phyloP scores from a whole-genome alignment of 805 yeast genomes.

The Pichia kluyveri region DNA sequence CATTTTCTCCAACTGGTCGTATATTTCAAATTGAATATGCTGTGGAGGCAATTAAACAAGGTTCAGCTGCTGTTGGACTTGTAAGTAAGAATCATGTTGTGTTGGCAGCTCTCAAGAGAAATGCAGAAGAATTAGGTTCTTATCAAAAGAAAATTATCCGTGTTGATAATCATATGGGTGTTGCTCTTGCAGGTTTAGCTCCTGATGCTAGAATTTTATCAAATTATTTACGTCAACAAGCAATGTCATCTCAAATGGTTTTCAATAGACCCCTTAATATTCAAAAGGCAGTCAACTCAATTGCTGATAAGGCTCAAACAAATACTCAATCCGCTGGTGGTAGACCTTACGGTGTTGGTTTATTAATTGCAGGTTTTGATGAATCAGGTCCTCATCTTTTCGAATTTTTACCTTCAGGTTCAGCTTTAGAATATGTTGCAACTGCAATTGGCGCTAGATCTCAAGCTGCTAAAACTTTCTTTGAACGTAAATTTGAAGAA shows the following conservation, averaged over 20 bases:
- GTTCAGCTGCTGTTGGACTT: slow-evolving; percentile 93
- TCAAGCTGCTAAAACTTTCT: slow-evolving; percentile 93
- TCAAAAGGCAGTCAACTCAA: slow-evolving; percentile 69
- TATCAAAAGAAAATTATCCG: slow-evolving; percentile 90
- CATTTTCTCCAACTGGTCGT: slow-evolving; percentile 93
- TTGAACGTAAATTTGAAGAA: slow-evolving; percentile 75
- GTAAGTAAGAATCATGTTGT: slow-evolving; percentile 83
- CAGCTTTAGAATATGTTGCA: slow-evolving; percentile 83
- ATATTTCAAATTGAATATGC: slow-evolving; percentile 88
- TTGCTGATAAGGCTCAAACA: slow-evolving; percentile 95
- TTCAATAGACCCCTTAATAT: slow-evolving; percentile 81
- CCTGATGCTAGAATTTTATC: slow-evolving; percentile 96
- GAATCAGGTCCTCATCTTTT: slow-evolving; percentile 89
- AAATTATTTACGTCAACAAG: slow-evolving; percentile 82
- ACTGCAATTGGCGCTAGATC: slow-evolving; percentile 98
- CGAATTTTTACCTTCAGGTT: slow-evolving; percentile 95
- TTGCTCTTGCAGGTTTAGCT: slow-evolving; percentile 94
- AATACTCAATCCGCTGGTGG: slow-evolving; percentile 95
- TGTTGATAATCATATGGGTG: slow-evolving; percentile 88
- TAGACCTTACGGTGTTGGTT: slow-evolving; percentile 97
- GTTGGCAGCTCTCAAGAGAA: slow-evolving; percentile 87
- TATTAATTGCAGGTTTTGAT: slow-evolving; percentile 82
- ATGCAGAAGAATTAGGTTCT: slow-evolving; percentile 95
- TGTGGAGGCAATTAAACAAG: slow-evolving; percentile 93
- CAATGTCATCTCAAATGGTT: slow-evolving; percentile 78